Base-by-base conservation (phyloP, 2,329 filamentous ascomycete genomes). In the Neofusicoccum laricinum region DNA sequence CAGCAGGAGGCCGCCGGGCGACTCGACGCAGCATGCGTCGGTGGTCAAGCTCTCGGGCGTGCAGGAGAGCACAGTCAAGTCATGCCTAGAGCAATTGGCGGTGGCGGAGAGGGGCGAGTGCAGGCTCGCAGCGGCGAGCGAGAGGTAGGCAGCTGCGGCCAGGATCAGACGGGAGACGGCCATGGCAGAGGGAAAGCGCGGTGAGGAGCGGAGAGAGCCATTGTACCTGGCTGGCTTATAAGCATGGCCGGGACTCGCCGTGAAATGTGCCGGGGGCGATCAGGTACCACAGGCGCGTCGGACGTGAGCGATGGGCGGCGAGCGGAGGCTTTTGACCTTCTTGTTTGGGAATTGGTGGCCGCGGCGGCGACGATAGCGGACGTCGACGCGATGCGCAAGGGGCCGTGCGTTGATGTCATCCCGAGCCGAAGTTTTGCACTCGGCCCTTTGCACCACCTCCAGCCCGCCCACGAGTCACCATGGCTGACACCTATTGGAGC, bases 181-280 rank as follows among this genome's bases (percentile, higher is more conserved):
- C 36, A 53, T 63, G 46, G 48, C 46, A 36, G 48, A 50, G 14
- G 21, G 34, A 43, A 32, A 5, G 59, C 46, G 46, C 48, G 34
- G 45, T 63, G 46, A 41, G 30, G 49, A 32, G 59, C 48, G 38
- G n/a, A 50, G 45, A 34, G 49, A 36, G 46, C 46, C 59, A 34
- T 63, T 63, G 38, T 63, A 63, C 59, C 59, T 63, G 59, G 59
- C 59, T 63, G 59, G 46, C n/a, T 63, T 63, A 63, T 53, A 63
- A 63, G 48, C 59, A 63, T 63, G 36, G 21, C 17, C 46, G 59
- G 59, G 21, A 41, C 10, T 40, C 34, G 19, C 45, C 48, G 58
- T 19, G n/a, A 21, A 8, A 30, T 21, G 15, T 25, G 19, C 21
- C 17, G 59, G 45, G 14, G 49, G 40, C 36, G 40, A 43, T 63